Percentiles rank a stretch among this genome's conserved stretches.
phyloP scores from a whole-genome alignment of 768 basidiomycete species.

The Mycena haematopus region DNA sequence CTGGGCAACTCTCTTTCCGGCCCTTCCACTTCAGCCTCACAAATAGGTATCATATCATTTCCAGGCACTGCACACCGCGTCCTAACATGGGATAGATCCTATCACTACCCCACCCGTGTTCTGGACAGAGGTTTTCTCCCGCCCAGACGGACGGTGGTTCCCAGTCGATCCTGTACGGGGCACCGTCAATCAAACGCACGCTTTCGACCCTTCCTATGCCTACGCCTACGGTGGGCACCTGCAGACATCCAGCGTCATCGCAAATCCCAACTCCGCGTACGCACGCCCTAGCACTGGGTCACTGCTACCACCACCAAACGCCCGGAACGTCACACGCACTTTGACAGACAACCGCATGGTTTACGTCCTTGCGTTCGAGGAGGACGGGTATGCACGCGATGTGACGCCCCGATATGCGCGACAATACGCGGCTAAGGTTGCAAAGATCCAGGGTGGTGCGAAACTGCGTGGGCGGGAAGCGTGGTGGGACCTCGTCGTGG shows the following conservation, averaged over 20 bases:
- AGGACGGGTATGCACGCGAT: slow-evolving; percentile 91
- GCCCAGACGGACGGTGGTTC: slow-evolving; percentile 90
- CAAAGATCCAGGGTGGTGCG: slow-evolving; percentile 74
- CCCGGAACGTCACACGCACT: slow-evolving; percentile 37
- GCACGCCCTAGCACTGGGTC: slow-evolving; percentile 17
- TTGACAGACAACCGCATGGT: slow-evolving; percentile 79
- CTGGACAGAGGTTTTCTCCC: slow-evolving; percentile 97
- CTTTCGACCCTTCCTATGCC: slow-evolving; percentile 72
- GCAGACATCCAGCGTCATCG: slow-evolving; percentile 7
- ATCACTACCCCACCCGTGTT: slow-evolving; percentile 80
- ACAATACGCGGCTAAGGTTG: slow-evolving; percentile 79
- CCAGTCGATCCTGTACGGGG: slow-evolving; percentile 89
- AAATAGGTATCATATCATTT: slow-evolving; percentile 4
- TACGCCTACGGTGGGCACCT: slow-evolving; percentile 28
- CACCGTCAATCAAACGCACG: slow-evolving; percentile 79
- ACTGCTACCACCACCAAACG: slow-evolving; percentile 18
- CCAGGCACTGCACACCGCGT: neutral
- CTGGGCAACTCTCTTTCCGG: slow-evolving; percentile 37
- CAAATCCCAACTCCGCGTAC: slow-evolving; percentile 20
- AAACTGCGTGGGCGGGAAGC: slow-evolving; percentile 60
- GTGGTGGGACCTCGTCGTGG: slow-evolving; percentile 86
- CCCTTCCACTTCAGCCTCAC: slow-evolving; percentile 7
- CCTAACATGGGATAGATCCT: slow-evolving; percentile 50
- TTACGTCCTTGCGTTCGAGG: slow-evolving; percentile 94
- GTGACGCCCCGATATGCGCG: slow-evolving; percentile 90